Evolutionary conservation across 768 basidiomycete genomes (phyloP).

Genomic region (Tricholoma saponaceum): DNA sequence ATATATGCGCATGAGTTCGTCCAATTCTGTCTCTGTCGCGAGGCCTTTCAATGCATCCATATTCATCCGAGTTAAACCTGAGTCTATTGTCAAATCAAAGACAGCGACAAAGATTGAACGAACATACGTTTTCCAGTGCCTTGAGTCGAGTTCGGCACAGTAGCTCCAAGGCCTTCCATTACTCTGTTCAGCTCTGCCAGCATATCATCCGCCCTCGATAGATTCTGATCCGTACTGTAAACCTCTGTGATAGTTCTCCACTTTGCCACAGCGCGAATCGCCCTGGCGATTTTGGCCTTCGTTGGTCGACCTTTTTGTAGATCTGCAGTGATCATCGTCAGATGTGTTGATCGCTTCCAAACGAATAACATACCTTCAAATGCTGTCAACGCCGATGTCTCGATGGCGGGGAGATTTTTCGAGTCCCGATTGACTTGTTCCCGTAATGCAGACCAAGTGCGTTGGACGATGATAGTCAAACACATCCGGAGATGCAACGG

Average conservation of each 20-base stretch:
- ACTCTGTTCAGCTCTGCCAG: constrained; percentile 11
- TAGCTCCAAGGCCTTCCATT: constrained; percentile 13
- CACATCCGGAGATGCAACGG: background rate
- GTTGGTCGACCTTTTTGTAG: constrained; percentile 12
- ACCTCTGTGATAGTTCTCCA: constrained; percentile 16
- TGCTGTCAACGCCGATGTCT: background rate
- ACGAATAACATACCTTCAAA: background rate
- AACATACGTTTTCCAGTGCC: background rate
- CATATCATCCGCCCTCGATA: constrained; percentile 12
- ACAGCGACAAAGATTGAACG: no score
- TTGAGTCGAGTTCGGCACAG: no score
- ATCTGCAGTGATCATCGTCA: no score
- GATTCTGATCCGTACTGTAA: background rate
- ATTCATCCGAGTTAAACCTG: background rate
- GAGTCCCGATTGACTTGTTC: background rate
- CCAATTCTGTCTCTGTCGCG: constrained; percentile 14
- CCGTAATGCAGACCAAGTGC: background rate
- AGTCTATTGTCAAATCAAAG: background rate
- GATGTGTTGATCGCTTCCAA: no score
- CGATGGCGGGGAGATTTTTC: background rate
- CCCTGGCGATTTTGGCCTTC: constrained; percentile 8
- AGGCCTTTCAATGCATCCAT: constrained; percentile 5
- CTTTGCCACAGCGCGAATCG: constrained; percentile 14
- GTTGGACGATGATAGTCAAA: background rate
- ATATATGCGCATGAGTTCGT: constrained; percentile 14